A percentile compares a stretch with the other conserved stretches of the same genome.
These are phyloP conservation scores for Fusarium camptoceras DNA, from an alignment of 2,329 filamentous ascomycete species.

Conservation along the genomic window DNA sequence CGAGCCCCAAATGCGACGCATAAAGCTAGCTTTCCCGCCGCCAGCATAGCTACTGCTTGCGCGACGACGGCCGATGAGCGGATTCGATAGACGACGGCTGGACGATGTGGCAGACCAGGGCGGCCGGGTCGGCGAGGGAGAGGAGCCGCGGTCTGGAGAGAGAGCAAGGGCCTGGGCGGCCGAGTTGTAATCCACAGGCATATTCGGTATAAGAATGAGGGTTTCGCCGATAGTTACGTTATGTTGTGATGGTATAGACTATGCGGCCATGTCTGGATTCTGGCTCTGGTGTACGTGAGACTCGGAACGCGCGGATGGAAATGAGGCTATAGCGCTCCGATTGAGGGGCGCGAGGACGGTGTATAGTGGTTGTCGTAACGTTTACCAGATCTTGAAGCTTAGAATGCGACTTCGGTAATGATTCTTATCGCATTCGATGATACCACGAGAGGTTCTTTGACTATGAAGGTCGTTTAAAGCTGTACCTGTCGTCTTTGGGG, in stretches of 20 bases:
- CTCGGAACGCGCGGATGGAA: slow-evolving; percentile 37
- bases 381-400: neutral
- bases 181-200: slow-evolving; percentile 65
- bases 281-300: slow-evolving; percentile 17
- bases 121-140: slow-evolving; percentile 49
- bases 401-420: neutral
- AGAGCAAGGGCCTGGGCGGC: slow-evolving; percentile 63
- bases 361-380: neutral
- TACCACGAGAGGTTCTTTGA: neutral
- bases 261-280: slow-evolving; percentile 35
- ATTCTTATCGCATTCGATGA: slow-evolving; percentile 3
- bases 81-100: slow-evolving; percentile 57
- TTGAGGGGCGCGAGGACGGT: slow-evolving; percentile 1
- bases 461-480: slow-evolving; percentile 8
- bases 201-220: slow-evolving; percentile 44
- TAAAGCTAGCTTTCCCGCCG: slow-evolving; percentile 43
- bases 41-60: slow-evolving; percentile 22
- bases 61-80: slow-evolving; percentile 50
- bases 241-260: slow-evolving; percentile 3
- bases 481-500: slow-evolving; percentile 20
- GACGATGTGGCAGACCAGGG: slow-evolving; percentile 42
- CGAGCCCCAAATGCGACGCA: slow-evolving; percentile 50
- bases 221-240: slow-evolving; percentile 1
- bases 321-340: slow-evolving; percentile 16
- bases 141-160: slow-evolving; percentile 50